phyloP scores from a whole-genome alignment of 169 alveolate species.

The Babesia sp. region DNA sequence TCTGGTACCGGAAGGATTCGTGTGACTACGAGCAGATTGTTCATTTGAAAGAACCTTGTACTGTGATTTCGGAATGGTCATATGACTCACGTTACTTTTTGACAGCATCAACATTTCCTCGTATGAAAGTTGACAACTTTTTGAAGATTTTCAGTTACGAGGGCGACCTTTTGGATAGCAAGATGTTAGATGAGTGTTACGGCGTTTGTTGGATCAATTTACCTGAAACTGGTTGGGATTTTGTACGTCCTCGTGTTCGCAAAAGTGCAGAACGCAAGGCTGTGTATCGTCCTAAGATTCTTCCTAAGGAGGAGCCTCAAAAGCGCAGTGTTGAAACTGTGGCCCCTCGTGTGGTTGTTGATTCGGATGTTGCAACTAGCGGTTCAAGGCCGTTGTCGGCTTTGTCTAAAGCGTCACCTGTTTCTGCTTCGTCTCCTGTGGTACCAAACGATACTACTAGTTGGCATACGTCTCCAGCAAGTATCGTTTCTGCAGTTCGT shows the following conservation, averaged over 20 bases:
- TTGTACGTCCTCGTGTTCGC: slow-evolving; percentile 59
- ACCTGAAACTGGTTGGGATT: slow-evolving; percentile 15
- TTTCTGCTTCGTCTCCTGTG: not conserved
- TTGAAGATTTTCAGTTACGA: slow-evolving; percentile 74
- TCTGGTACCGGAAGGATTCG: slow-evolving; percentile 67
- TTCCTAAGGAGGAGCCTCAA: slow-evolving; percentile 4
- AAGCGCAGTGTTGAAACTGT: not conserved
- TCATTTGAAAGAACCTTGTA: slow-evolving; percentile 75
- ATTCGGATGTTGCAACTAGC: not conserved
- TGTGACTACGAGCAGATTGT: slow-evolving; percentile 61
- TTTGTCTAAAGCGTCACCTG: not conserved
- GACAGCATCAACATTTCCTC: slow-evolving; percentile 79
- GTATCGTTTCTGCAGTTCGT: not conserved
- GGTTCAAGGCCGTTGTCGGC: not conserved
- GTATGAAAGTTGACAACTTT: slow-evolving; percentile 79
- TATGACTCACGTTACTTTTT: slow-evolving; percentile 70
- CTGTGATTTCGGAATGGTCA: slow-evolving; percentile 80
- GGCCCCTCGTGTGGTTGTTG: not conserved
- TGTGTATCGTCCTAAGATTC: slow-evolving; percentile 55
- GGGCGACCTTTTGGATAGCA: slow-evolving; percentile 64
- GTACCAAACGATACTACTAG: too few species aligned
- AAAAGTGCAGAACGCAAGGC: slow-evolving; percentile 48
- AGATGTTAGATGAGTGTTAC: slow-evolving; percentile 65
- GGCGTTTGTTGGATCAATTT: slow-evolving; percentile 46
- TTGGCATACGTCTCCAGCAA: not conserved